Percentiles rank a stretch among this genome's conserved stretches.
Conservation (phyloP, 2,329 filamentous ascomycete species). For the Scytalidium lignicola region DNA sequence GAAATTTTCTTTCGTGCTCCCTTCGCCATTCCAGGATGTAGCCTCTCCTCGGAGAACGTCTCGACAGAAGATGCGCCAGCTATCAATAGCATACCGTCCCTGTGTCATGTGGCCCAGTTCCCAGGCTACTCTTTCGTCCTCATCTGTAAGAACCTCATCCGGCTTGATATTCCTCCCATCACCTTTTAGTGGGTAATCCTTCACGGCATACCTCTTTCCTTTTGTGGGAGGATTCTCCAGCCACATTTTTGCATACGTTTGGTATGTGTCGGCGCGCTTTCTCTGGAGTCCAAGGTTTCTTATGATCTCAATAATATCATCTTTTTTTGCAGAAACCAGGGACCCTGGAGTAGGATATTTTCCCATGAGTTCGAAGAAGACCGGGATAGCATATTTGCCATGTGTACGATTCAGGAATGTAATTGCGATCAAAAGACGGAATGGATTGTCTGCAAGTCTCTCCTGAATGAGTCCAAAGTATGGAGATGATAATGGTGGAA, state of each 20-base stretch:
- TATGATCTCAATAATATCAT: conserved; percentile 58
- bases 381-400: conserved; percentile 68
- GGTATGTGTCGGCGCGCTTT: conserved; percentile 61
- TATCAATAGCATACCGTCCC: conserved; percentile 79
- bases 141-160: conserved; percentile 42
- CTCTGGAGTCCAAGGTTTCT: conserved; percentile 65
- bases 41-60: conserved; percentile 67
- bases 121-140: conserved; percentile 46
- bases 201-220: conserved; percentile 50
- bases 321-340: conserved; percentile 52
- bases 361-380: conserved; percentile 63
- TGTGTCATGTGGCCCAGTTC: conserved; percentile 83
- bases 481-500: conserved; percentile 59
- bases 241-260: conserved; percentile 68
- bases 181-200: conserved; percentile 47
- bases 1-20: conserved; percentile 43
- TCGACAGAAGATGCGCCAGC: conserved; percentile 90
- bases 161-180: conserved; percentile 44
- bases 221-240: conserved; percentile 54
- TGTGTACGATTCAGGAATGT: conserved; percentile 81
- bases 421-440: conserved; percentile 74
- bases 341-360: conserved; percentile 61
- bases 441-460: conserved; percentile 67
- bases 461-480: conserved; percentile 82
- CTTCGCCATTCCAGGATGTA: conserved; percentile 60